Evolutionary conservation across 805 yeast genomes (phyloP).

Genomic region (Yarrowia hollandica): DNA sequence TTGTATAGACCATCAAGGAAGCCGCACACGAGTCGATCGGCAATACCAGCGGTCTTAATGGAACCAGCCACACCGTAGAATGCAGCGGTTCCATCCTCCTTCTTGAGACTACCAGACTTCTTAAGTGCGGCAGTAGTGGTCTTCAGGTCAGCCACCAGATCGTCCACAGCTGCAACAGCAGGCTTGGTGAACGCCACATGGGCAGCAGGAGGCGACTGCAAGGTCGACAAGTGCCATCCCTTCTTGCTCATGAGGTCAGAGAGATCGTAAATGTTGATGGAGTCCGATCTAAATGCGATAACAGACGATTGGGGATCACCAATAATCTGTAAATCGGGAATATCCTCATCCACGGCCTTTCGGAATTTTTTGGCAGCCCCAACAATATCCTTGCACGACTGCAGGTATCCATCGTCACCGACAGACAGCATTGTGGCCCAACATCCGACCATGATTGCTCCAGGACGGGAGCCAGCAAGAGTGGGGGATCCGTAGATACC

Average conservation of each 20-base stretch:
- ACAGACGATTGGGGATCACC: slow-evolving; percentile 90
- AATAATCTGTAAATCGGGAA: slow-evolving; percentile 61
- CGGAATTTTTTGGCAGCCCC: slow-evolving; percentile 61
- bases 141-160: slow-evolving; percentile 55
- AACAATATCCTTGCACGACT: slow-evolving; percentile 67
- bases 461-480: slow-evolving; percentile 94
- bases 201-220: slow-evolving; percentile 88
- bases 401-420: slow-evolving; percentile 79
- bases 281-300: slow-evolving; percentile 65
- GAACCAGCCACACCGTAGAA: slow-evolving; percentile 96
- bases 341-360: slow-evolving; percentile 45
- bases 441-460: slow-evolving; percentile 96
- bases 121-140: slow-evolving; percentile 48
- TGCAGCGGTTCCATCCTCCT: slow-evolving; percentile 67
- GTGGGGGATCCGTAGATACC: slow-evolving; percentile 97
- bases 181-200: slow-evolving; percentile 86
- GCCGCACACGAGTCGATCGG: slow-evolving; percentile 72
- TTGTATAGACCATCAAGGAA: slow-evolving; percentile 83
- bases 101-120: slow-evolving; percentile 35
- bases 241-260: slow-evolving; percentile 65
- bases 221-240: slow-evolving; percentile 88
- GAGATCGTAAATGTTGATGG: slow-evolving; percentile 70
- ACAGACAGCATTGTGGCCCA: slow-evolving; percentile 89
- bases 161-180: slow-evolving; percentile 61
- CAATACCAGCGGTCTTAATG: slow-evolving; percentile 78